These are phyloP conservation scores for Staphylotrichum tortipilum DNA, from an alignment of 495 filamentous ascomycete genomes.

Conservation along the genomic window DNA sequence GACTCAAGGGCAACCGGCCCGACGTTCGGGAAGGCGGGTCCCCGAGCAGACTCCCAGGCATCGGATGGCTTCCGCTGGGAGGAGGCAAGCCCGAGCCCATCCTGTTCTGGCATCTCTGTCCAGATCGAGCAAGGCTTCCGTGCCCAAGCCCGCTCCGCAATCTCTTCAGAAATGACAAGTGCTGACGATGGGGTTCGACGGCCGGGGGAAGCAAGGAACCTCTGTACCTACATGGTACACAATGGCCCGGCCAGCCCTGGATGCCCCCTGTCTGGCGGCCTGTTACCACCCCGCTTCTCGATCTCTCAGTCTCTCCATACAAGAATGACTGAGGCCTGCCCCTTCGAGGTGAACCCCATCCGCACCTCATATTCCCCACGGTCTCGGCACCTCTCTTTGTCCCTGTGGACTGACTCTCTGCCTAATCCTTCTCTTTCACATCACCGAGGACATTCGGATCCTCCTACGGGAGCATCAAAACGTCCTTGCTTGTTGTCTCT, in stretches of 20 bases:
- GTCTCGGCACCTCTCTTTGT: too few species aligned
- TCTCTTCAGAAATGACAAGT: constrained; percentile 4
- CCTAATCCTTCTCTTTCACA: background rate
- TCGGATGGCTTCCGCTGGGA: constrained; percentile 1
- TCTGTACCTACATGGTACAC: too few species aligned
- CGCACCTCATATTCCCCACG: background rate
- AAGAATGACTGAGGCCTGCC: background rate
- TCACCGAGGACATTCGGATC: too few species aligned
- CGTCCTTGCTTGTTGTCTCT: background rate
- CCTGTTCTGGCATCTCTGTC: constrained; percentile 10
- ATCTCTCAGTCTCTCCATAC: background rate
- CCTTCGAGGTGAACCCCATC: background rate
- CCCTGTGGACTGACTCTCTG: too few species aligned
- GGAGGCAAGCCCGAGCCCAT: constrained; percentile 2
- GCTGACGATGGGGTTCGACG: background rate
- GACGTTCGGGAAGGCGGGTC: background rate
- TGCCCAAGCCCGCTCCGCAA: background rate
- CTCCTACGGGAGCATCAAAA: background rate
- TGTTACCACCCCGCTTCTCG: constrained; percentile 1
- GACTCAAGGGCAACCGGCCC: background rate
- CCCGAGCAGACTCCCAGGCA: background rate
- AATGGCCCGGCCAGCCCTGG: background rate
- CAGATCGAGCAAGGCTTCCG: constrained; percentile 13
- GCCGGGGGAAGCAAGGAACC: too few species aligned
- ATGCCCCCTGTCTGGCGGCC: background rate